Evolutionary conservation across 768 basidiomycete species (phyloP), one percentile per base, ranked within the genome.

Genomic region (Favolaschia claudopus): DNA sequence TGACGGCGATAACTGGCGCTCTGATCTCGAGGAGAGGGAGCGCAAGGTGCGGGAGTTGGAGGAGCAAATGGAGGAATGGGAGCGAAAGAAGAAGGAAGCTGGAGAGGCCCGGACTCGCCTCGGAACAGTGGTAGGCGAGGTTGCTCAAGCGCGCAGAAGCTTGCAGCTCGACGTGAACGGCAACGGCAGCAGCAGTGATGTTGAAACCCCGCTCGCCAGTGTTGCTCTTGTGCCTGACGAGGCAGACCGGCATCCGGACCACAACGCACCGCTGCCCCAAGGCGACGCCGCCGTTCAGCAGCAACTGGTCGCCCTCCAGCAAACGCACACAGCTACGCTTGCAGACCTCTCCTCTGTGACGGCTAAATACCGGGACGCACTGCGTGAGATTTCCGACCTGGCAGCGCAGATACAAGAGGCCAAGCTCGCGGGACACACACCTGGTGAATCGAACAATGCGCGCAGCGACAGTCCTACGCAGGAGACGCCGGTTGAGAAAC

Each of bases 381-480:
- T 98, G 28, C 85, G 86, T 45, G 93, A 96, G 73, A 96, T 99
- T 57, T 91, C 91, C n/a, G 94, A 96, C 67, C 84, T 99, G 36
- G 89, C 90, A 17, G 84, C 88, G n/a, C 94, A 97, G 72, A 88
- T 96, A 29, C 87, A 95, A 68, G 96, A 96, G 70, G 84, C 87
- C 8, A 93, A 89, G 66, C 84, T 95, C 40, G 83, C 79, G 65
- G 85, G 82, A 61, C 72, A 82, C 8, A 72, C 67, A 33, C 70
- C 70, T 25, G 78, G n/a, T n/a, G n/a, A n/a, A n/a, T n/a, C n/a
- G n/a, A n/a, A n/a, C n/a, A n/a, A 78, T 51, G 64, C 71, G 19
- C 68, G 77, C 22, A 55, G 65, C 7, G 85, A 86, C 45, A 71
- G 78, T 19, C 73, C 78, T 14, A 60, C 70, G 24, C 45, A 60